phyloP scores from a whole-genome alignment of 176 grass and related monocot species.

The Dactylis glomerata region DNA sequence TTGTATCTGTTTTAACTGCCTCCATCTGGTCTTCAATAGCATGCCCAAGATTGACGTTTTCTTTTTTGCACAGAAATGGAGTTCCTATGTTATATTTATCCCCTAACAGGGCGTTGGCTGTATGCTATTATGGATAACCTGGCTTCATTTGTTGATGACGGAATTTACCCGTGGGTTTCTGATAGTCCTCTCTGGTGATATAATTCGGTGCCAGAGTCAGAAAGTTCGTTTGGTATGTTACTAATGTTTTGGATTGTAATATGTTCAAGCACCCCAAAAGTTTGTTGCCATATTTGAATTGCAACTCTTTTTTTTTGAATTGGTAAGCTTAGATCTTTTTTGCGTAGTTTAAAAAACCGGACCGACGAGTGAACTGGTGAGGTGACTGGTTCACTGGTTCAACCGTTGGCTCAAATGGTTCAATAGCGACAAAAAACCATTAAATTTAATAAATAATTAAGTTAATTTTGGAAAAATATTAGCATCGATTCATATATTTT shows the following conservation, averaged over 20 bases:
- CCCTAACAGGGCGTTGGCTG: neutral
- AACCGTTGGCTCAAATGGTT: too few species aligned
- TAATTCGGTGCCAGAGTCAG: neutral
- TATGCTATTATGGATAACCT: neutral
- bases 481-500: too few species aligned
- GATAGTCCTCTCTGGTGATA: neutral
- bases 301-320: neutral
- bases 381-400: too few species aligned
- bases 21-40: neutral
- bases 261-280: neutral
- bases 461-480: too few species aligned
- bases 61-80: neutral
- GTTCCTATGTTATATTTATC: too few species aligned
- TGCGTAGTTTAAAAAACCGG: too few species aligned
- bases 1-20: too few species aligned
- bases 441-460: too few species aligned
- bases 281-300: neutral
- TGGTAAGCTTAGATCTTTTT: neutral
- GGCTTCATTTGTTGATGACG: neutral
- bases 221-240: neutral
- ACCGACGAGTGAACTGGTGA: too few species aligned
- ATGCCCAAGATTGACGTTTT: neutral
- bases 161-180: neutral
- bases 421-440: too few species aligned
- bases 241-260: neutral